A percentile compares a stretch with the other conserved stretches of the same genome.
These are phyloP conservation scores for Metschnikowia kofuensis DNA, from an alignment of 805 yeast genomes.

Conservation along the genomic window DNA sequence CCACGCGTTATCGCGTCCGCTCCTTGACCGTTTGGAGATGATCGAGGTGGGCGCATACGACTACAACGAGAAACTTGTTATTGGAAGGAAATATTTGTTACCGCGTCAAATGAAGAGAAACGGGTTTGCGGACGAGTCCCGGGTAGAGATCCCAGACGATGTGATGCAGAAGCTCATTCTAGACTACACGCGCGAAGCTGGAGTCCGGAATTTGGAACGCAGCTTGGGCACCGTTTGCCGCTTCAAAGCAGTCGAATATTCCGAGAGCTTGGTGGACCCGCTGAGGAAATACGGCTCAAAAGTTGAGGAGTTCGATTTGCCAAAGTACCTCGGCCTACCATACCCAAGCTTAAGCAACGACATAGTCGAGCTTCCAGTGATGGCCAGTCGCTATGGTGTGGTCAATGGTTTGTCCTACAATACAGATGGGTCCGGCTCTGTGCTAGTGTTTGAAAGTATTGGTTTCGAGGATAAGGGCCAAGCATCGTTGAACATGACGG, in stretches of 20 bases:
- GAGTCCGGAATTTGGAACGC: conserved; percentile 79
- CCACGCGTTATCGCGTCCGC: conserved; percentile 67
- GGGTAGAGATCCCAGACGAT: conserved; percentile 46
- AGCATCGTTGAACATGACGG: conserved; percentile 61
- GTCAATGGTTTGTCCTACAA: conserved; percentile 89
- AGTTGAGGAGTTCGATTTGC: conserved; percentile 55
- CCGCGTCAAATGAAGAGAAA: conserved; percentile 73
- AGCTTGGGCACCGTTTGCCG: conserved; percentile 74
- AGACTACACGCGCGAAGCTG: conserved; percentile 79
- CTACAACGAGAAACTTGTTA: conserved; percentile 68
- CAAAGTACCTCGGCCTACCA: conserved; percentile 69
- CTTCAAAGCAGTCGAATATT: conserved; percentile 72
- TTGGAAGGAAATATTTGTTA: conserved; percentile 63
- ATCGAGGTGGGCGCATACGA: conserved; percentile 79
- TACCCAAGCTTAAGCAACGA: conserved; percentile 37
- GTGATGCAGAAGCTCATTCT: conserved; percentile 62
- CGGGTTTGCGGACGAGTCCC: conserved; percentile 48
- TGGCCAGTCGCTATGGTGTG: conserved; percentile 60
- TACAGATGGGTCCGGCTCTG: conserved; percentile 82
- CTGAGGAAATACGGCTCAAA: conserved; percentile 28
- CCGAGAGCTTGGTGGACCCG: conserved; percentile 27
- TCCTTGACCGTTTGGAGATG: conserved; percentile 81
- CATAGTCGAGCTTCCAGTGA: conserved; percentile 36
- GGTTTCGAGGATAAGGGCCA: conserved; percentile 48
- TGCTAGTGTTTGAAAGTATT: conserved; percentile 74